A percentile compares a stretch with the other conserved stretches of the same genome.
Evolutionary conservation across 2,329 filamentous ascomycete genomes (phyloP).

Genomic region (Monosporascus sp.): DNA sequence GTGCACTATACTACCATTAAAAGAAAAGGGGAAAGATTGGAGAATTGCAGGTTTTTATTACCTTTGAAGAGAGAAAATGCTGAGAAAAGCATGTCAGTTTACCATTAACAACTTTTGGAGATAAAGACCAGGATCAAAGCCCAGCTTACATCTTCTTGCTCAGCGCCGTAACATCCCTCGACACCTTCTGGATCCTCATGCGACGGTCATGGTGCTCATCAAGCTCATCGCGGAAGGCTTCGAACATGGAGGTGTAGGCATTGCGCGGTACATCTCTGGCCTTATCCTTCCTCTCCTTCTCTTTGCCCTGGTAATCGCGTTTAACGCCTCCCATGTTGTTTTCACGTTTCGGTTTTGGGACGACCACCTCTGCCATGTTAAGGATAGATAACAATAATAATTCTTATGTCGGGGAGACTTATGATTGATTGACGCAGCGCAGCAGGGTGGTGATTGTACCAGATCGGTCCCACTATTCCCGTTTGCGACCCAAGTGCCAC

Average conservation of each 20-base stretch:
- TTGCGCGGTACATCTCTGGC: conserved; percentile 31
- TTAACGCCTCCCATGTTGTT: conserved; percentile 41
- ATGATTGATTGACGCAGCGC: background rate
- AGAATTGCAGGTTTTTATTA: conserved; percentile 28
- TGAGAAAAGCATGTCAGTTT: conserved; percentile 28
- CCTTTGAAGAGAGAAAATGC: conserved; percentile 82
- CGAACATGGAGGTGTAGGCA: conserved; percentile 71
- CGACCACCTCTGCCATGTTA: conserved; percentile 21
- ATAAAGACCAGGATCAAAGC: conserved; percentile 2
- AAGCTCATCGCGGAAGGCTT: conserved; percentile 76
- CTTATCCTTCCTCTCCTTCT: conserved; percentile 28
- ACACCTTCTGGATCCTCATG: conserved; percentile 85
- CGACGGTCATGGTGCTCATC: conserved; percentile 92
- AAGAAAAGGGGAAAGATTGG: background rate
- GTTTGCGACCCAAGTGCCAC: background rate
- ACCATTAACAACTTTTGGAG: conserved; percentile 1
- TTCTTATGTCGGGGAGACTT: too few species aligned
- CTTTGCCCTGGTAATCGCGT: conserved; percentile 48
- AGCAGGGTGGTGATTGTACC: background rate
- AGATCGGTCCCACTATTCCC: background rate
- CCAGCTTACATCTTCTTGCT: conserved; percentile 88
- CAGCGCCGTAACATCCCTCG: conserved; percentile 83
- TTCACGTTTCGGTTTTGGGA: conserved; percentile 12
- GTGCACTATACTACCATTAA: background rate
- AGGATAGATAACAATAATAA: too few species aligned